A percentile compares a stretch with the other conserved stretches of the same genome.
phyloP scores from a whole-genome alignment of 2,329 filamentous ascomycete species.

The Truncatella angustata region DNA sequence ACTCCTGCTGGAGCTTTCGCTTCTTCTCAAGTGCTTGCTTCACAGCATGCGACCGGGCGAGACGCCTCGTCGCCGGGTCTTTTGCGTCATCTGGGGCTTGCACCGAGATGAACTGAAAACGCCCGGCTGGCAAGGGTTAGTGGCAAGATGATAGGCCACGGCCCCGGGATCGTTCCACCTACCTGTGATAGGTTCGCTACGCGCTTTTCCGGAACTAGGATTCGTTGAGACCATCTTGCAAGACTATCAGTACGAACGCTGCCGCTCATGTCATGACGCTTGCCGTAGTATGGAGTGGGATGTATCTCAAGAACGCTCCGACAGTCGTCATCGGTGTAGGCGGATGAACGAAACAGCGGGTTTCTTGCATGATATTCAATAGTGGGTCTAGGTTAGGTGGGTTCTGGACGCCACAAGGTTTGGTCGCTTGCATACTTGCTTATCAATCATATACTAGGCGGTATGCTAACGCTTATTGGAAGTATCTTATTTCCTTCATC shows the following conservation, averaged over 20 bases:
- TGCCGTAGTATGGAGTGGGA: too few species aligned
- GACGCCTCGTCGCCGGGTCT: slow-evolving; percentile 18
- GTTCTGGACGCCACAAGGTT: not conserved
- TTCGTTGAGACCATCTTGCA: not conserved
- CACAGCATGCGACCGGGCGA: slow-evolving; percentile 30
- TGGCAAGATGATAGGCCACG: not conserved
- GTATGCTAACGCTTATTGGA: not conserved
- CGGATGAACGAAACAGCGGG: not conserved
- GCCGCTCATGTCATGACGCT: not conserved
- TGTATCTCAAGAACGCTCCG: not conserved
- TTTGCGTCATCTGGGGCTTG: slow-evolving; percentile 17
- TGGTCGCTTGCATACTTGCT: not conserved
- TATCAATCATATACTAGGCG: too few species aligned
- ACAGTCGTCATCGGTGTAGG: not conserved
- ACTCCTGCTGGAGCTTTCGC: slow-evolving; percentile 25
- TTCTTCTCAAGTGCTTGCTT: slow-evolving; percentile 25
- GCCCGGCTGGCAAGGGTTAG: not conserved
- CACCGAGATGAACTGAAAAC: not conserved
- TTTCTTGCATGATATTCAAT: not conserved
- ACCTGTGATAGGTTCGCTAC: not conserved
- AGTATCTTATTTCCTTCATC: not conserved
- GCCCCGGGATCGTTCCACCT: not conserved
- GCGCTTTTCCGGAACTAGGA: not conserved
- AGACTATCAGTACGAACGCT: not conserved
- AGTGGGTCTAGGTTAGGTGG: too few species aligned